A percentile compares a stretch with the other conserved stretches of the same genome.
phyloP scores from a whole-genome alignment of 2,329 filamentous ascomycete species.

The Aspergillus tubingensis region DNA sequence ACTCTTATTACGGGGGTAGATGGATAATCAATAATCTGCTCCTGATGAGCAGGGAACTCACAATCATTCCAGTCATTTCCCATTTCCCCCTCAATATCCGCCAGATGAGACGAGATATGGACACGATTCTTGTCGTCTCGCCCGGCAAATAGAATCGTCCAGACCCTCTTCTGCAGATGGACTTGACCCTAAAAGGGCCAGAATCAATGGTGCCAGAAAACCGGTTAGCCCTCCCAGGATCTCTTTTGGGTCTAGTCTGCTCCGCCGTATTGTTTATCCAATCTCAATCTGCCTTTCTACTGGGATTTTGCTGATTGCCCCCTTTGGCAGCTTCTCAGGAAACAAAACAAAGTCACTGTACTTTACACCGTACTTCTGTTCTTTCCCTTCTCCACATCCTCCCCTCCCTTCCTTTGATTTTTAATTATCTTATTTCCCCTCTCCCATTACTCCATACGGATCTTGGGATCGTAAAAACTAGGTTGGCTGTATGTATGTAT shows the following conservation, averaged over 20 bases:
- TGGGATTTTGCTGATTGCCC: neutral
- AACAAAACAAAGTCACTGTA: neutral
- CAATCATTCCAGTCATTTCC: neutral
- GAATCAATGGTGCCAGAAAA: slow-evolving; percentile 5
- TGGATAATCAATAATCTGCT: neutral
- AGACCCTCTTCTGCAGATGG: slow-evolving; percentile 1
- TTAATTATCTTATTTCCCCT: neutral
- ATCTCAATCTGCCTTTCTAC: neutral
- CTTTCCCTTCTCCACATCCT: neutral
- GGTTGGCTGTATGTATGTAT: neutral
- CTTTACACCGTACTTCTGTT: neutral
- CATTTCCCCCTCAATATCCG: neutral
- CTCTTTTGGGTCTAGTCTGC: neutral
- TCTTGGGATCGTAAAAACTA: neutral
- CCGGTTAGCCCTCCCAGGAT: neutral
- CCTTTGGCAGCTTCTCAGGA: too few species aligned
- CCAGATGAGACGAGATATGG: neutral
- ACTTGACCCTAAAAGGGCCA: neutral
- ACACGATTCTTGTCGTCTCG: neutral
- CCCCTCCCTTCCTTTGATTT: too few species aligned
- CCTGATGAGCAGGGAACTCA: neutral
- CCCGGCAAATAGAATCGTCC: neutral
- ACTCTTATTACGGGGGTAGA: too few species aligned
- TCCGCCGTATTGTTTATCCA: neutral
- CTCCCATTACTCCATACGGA: neutral